phyloP scores from a whole-genome alignment of 495 filamentous ascomycete genomes.

The Lophium mytilinum region DNA sequence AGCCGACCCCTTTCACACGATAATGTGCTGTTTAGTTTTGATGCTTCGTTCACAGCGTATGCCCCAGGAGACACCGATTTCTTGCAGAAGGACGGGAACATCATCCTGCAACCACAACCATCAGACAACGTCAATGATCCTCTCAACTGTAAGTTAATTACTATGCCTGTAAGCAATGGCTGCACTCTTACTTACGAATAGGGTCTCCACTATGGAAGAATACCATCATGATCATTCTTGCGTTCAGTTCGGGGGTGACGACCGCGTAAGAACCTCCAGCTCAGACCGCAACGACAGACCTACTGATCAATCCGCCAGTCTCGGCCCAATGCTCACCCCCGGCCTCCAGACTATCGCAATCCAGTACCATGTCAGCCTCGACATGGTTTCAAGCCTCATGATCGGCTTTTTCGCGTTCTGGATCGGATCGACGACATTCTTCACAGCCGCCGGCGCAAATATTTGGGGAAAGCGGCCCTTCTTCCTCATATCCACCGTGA shows the following conservation, averaged over 20 bases:
- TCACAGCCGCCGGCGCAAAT: conserved; percentile 32
- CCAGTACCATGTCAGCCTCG: conserved; percentile 27
- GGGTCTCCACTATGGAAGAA: conserved; percentile 21
- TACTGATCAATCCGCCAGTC: conserved; percentile 34
- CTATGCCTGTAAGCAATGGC: neutral
- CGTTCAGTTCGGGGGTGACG: conserved; percentile 21
- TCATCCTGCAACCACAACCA: conserved; percentile 87
- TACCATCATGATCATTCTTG: conserved; percentile 20
- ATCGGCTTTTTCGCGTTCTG: conserved; percentile 32
- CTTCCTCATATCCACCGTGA: conserved; percentile 30
- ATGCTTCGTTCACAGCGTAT: neutral
- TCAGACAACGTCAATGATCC: conserved; percentile 87
- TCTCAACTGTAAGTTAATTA: conserved; percentile 59
- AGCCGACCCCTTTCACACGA: neutral
- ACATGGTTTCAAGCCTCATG: conserved; percentile 29
- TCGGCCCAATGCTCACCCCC: conserved; percentile 62
- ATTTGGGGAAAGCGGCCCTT: conserved; percentile 36
- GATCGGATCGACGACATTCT: conserved; percentile 31
- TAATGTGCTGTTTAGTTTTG: neutral
- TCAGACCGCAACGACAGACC: too few relatives aligned
- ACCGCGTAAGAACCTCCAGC: conserved; percentile 5
- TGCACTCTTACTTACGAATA: neutral
- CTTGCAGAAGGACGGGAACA: conserved; percentile 56
- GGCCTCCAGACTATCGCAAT: conserved; percentile 26
- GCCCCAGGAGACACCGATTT: neutral